phyloP scores from a whole-genome alignment of 306 rosid species.

The Cucumis melo region DNA sequence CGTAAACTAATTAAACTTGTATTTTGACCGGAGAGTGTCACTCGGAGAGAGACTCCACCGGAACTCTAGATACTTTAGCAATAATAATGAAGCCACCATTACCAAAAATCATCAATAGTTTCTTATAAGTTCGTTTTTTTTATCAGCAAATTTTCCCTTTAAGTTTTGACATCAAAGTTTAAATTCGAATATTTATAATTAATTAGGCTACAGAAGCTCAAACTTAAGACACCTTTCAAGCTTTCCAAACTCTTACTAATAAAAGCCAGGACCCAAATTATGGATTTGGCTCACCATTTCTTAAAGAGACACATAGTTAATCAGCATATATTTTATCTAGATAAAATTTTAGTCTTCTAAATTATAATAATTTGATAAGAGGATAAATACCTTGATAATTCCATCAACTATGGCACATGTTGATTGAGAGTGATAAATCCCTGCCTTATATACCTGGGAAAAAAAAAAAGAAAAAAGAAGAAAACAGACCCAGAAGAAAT shows the following conservation, averaged over 20 bases:
- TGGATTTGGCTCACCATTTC: background rate
- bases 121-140: too few species aligned
- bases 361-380: background rate
- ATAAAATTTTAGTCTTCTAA: background rate
- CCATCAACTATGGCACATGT: background rate
- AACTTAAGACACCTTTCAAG: background rate
- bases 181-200: too few species aligned
- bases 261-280: background rate
- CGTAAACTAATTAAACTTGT: too few species aligned
- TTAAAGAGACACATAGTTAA: background rate
- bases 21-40: too few species aligned
- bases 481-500: background rate
- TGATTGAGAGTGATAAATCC: background rate
- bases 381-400: background rate
- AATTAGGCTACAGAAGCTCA: background rate
- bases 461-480: background rate
- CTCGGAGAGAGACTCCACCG: too few species aligned
- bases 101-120: too few species aligned
- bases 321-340: background rate
- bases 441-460: background rate
- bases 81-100: too few species aligned
- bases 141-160: too few species aligned
- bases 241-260: background rate
- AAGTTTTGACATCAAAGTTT: too few species aligned
- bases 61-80: too few species aligned